These are phyloP conservation scores for Penicillium lagena DNA, from an alignment of 495 filamentous ascomycete genomes.

Conservation along the genomic window DNA sequence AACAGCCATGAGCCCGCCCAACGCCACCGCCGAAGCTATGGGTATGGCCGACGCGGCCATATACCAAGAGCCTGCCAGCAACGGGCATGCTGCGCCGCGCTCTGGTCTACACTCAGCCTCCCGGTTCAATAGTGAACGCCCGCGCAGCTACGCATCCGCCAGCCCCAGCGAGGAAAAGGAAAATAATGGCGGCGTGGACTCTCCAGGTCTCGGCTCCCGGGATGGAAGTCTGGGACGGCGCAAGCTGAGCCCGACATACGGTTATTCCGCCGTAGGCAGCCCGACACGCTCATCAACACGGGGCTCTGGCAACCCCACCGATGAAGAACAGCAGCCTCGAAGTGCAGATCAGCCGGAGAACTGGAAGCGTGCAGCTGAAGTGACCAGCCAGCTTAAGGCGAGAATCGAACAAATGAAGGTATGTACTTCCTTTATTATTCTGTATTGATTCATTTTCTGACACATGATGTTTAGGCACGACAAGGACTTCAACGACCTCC, in stretches of 20 bases:
- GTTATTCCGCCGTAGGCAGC: conserved; percentile 51
- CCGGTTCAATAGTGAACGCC: conserved; percentile 32
- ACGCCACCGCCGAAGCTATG: conserved; percentile 24
- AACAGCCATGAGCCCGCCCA: conserved; percentile 34
- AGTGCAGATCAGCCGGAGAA: conserved; percentile 68
- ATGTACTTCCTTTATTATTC: conserved; percentile 13
- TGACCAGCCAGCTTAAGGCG: conserved; percentile 93
- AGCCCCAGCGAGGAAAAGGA: conserved; percentile 81
- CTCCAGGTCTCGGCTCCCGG: conserved; percentile 27
- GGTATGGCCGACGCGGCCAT: conserved; percentile 27
- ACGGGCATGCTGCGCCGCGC: conserved; percentile 25
- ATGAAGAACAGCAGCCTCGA: conserved; percentile 30
- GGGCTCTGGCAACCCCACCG: conserved; percentile 26
- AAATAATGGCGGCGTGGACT: conserved; percentile 43
- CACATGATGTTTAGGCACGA: conserved; percentile 21
- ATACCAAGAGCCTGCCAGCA: conserved; percentile 29
- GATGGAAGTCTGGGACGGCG: conserved; percentile 33
- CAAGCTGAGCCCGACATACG: conserved; percentile 39
- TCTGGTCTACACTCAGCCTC: conserved; percentile 30
- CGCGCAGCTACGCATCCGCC: conserved; percentile 61
- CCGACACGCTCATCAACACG: conserved; percentile 43
- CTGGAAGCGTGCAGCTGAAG: conserved; percentile 97
- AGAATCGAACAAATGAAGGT: conserved; percentile 90
- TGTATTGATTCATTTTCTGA: not conserved
- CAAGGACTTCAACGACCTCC: conserved; percentile 40